Evolutionary conservation across 2,329 filamentous ascomycete genomes (phyloP), one percentile per base, ranked within the genome.

Genomic region (Alternaria triticimaculans): DNA sequence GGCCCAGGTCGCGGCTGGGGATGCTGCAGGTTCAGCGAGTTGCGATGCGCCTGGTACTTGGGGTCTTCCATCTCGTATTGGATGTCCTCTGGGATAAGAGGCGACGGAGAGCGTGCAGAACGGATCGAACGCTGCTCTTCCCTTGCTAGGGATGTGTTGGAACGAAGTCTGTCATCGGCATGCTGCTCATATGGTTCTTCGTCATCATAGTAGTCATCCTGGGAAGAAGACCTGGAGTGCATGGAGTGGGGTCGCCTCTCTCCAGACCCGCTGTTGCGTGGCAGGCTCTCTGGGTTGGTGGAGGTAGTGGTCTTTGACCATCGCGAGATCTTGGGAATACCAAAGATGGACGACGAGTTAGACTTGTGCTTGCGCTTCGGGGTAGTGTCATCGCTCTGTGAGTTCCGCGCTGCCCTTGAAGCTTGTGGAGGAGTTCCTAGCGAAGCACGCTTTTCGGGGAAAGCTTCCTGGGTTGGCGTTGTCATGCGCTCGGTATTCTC

Each of bases 281-380:
- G 88, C 78, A 94, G 91, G 44, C 90, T 91, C 71, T 91, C 91
- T 48, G 92, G 90, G 46, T 94, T 89, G 64, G 93, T 97, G 0
- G 94, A 97, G 5, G 94, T 88, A 0, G 96, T 99, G 3, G 95
- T 98, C 82, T 96, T 96, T 0, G 95, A 98, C 96, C 96, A 99
- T 46, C 96, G 89, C 6, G 96, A 98, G 66, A 97, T 94, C 83
- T 97, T 97, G 23, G 94, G 94, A 65, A 83, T 81, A 53, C 81
- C 82, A 60, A 97, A 92, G 84, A 89, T 85, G 0, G 92, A 93
- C 0, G 93, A 96, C 62, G 89, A 89, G 76, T 88, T 91, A 1
- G 93, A 95, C 79, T 97, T 97, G 82, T 96, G 92, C 82, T 97
- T 97, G 79, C 92, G 92, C 68, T 85, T 80, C 11, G 93, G 92